Base-by-base conservation (phyloP, 192 early-diverging fungal genomes). In the Coemansia sp. region DNA sequence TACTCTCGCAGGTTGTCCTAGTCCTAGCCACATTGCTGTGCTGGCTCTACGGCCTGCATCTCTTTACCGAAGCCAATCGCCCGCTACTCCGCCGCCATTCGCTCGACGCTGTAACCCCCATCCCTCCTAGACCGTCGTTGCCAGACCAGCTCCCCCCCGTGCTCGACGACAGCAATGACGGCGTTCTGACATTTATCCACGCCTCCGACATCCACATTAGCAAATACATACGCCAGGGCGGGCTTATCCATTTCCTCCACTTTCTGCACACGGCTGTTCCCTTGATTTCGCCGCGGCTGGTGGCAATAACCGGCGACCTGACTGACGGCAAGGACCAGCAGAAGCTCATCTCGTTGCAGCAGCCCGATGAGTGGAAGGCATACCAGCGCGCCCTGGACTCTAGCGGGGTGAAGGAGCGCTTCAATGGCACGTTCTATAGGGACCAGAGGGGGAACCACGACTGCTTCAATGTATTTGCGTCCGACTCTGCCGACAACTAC, bases 381-480 rank as follows among this genome's bases (percentile, higher is more conserved):
- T 96, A 97, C 64, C 70, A 86, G 21, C 69, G 63, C 1, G 84
- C 90, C 2, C 75, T 97, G 13, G 78, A 89, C 6, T 71, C 72
- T 19, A 72, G 88, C 11, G 73, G 76, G 5, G 73, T 91, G 0
- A 65, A 81, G 37, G 44, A 39, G 0, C 79, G 85, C 24, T 76
- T 88, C 51, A 75, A 82, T 70, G 87, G 86, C 16, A 69, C 75
- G 7, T 93, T 91, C 41, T 94, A 89, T 84, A 90, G 88, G 69
- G 95, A 97, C 77, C 84, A 92, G 66, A 85, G 95, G n/a, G 95
- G 95, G 4, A 96, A 97, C 70, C 95, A 97, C 78, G 95, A 97
- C 64, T 95, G 94, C 68, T 97, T 94, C 74, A 87, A 95, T 64
- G 84, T 95, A 3, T 85, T 87, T 17, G 70, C 72, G 10, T 92